Evolutionary conservation across 768 basidiomycete species (phyloP).

Genomic region (Mrakia gelida): DNA sequence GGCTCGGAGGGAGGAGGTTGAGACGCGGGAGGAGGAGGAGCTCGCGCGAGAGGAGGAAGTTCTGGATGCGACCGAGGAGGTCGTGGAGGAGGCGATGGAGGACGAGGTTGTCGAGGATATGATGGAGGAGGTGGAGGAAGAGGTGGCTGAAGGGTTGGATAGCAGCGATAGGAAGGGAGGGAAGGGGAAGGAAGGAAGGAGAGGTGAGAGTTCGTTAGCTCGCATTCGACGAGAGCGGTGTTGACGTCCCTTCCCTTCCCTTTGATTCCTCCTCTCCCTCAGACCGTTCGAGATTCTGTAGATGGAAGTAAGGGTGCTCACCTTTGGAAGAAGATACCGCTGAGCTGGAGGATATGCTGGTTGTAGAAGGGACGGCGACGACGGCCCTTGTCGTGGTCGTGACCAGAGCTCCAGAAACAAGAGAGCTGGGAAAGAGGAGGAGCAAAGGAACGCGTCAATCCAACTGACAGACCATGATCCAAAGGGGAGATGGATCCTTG

Average conservation of each 20-base stretch:
- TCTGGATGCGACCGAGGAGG: not conserved
- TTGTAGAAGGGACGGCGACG: not conserved
- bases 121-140: not conserved
- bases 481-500: too few relatives aligned
- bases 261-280: not conserved
- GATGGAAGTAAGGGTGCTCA: not conserved
- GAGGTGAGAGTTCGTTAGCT: not conserved
- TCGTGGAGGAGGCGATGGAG: not conserved
- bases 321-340: not conserved
- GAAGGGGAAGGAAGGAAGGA: not conserved
- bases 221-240: not conserved
- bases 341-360: not conserved
- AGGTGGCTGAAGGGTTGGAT: not conserved
- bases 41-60: conserved; percentile 5
- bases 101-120: not conserved
- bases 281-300: not conserved
- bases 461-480: too few relatives aligned
- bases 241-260: not conserved
- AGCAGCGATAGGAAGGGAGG: not conserved
- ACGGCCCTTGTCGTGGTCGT: not conserved
- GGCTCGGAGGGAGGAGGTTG: not conserved
- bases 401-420: not conserved
- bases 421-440: not conserved
- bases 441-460: not conserved
- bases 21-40: not conserved